phyloP scores from a whole-genome alignment of 2,329 filamentous ascomycete species.

The Cladosporium sp. region DNA sequence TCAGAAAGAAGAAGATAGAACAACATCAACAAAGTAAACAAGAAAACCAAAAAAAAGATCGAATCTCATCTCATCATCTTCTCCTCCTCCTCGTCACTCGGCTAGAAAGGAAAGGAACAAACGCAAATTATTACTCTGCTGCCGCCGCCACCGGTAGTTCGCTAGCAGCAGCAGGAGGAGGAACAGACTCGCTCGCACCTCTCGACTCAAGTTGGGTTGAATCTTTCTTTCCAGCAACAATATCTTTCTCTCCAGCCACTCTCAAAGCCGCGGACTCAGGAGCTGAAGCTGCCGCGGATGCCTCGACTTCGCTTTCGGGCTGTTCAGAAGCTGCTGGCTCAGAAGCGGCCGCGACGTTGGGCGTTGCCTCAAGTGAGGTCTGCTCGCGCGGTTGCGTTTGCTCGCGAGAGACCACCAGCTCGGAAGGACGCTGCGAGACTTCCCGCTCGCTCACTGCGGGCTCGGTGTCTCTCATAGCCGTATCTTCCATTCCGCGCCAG shows the following conservation, averaged over 20 bases:
- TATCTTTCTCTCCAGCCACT: neutral
- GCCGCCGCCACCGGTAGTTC: neutral
- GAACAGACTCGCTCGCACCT: neutral
- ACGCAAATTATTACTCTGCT: neutral
- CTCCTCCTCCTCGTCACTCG: neutral
- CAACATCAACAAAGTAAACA: neutral
- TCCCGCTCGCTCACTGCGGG: neutral
- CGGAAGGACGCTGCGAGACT: neutral
- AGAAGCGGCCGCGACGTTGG: neutral
- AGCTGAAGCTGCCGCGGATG: neutral
- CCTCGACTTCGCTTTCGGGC: conserved; percentile 4
- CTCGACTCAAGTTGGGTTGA: conserved; percentile 10
- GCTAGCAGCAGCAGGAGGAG: neutral
- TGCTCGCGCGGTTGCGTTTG: neutral
- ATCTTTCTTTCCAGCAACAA: conserved; percentile 4
- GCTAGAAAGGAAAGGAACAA: no score
- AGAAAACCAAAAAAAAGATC: neutral
- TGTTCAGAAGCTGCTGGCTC: conserved; percentile 2
- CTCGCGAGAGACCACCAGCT: neutral
- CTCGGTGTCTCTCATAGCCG: neutral
- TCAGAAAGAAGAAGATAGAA: neutral
- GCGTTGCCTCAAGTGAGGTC: neutral
- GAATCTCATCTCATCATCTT: neutral
- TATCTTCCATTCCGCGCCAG: conserved; percentile 13
- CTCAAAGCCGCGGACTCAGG: neutral